Evolutionary conservation across 768 basidiomycete genomes (phyloP).

Genomic region (Mycena albidolilacea): DNA sequence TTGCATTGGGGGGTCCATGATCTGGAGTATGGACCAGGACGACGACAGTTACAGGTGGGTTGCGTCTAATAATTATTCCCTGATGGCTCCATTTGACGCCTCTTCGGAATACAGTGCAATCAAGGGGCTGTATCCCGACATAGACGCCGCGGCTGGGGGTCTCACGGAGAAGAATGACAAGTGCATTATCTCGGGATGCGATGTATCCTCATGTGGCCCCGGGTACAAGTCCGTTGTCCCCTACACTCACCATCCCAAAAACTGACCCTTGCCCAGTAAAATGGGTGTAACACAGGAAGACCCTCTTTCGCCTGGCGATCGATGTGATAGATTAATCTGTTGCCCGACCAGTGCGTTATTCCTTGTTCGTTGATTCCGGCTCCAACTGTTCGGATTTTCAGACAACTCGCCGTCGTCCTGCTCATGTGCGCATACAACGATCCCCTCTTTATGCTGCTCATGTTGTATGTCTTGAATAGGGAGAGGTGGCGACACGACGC

Average conservation of each 20-base stretch:
- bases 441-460: background rate
- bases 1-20: slow-evolving; percentile 44
- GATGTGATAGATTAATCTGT: slow-evolving; percentile 20
- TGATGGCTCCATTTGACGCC: slow-evolving; percentile 6
- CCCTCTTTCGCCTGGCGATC: slow-evolving; percentile 13
- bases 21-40: slow-evolving; percentile 42
- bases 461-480: background rate
- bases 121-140: slow-evolving; percentile 17
- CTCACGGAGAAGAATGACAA: slow-evolving; percentile 27
- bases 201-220: slow-evolving; percentile 10
- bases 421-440: background rate
- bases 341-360: slow-evolving; percentile 9
- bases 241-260: background rate
- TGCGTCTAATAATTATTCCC: background rate
- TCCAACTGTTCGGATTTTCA: background rate
- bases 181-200: slow-evolving; percentile 18
- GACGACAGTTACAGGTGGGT: slow-evolving; percentile 24
- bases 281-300: slow-evolving; percentile 19
- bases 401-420: slow-evolving; percentile 22
- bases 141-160: slow-evolving; percentile 21
- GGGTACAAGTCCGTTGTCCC: slow-evolving; percentile 4
- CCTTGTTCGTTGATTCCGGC: background rate
- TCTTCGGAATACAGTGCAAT: slow-evolving; percentile 14
- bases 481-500: slow-evolving; percentile 15
- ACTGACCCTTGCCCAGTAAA: background rate